phyloP scores from a whole-genome alignment of 2,329 filamentous ascomycete species.

The Calonectria leucothoes region DNA sequence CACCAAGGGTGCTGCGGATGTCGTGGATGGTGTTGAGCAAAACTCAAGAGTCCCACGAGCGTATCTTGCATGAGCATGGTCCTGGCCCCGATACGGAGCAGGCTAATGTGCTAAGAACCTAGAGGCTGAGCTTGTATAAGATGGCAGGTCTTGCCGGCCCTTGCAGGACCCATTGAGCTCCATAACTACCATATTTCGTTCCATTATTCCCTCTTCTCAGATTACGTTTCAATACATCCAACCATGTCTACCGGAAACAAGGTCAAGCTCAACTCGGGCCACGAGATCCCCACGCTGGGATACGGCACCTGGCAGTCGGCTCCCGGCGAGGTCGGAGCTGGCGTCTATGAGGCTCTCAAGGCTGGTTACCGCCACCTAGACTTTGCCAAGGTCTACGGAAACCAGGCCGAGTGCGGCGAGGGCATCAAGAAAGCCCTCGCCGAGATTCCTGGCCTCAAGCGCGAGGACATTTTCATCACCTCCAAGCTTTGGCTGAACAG shows the following conservation, averaged over 20 bases:
- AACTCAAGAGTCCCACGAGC: background rate
- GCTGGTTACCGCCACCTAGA: constrained; percentile 73
- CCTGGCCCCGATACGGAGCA: background rate
- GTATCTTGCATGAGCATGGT: background rate
- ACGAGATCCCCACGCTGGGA: constrained; percentile 71
- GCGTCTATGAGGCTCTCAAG: constrained; percentile 72
- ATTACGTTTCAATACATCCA: background rate
- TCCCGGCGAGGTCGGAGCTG: constrained; percentile 71
- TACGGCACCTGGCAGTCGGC: constrained; percentile 76
- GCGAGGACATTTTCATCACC: constrained; percentile 70
- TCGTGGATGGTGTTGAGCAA: background rate
- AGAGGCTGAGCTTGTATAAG: background rate
- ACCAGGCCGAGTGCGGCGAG: constrained; percentile 69
- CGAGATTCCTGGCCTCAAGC: constrained; percentile 63
- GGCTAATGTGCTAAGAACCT: background rate
- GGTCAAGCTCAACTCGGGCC: constrained; percentile 72
- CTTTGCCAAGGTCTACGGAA: constrained; percentile 68
- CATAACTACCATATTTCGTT: background rate
- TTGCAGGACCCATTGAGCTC: background rate
- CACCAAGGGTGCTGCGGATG: constrained; percentile 47
- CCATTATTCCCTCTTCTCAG: background rate
- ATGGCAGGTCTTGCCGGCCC: constrained; percentile 2
- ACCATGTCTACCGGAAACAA: constrained; percentile 59
- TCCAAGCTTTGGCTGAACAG: constrained; percentile 74
- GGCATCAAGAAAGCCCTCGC: constrained; percentile 61